Evolutionary conservation across 768 basidiomycete genomes (phyloP).

Genomic region (Lactarius hengduanensis): DNA sequence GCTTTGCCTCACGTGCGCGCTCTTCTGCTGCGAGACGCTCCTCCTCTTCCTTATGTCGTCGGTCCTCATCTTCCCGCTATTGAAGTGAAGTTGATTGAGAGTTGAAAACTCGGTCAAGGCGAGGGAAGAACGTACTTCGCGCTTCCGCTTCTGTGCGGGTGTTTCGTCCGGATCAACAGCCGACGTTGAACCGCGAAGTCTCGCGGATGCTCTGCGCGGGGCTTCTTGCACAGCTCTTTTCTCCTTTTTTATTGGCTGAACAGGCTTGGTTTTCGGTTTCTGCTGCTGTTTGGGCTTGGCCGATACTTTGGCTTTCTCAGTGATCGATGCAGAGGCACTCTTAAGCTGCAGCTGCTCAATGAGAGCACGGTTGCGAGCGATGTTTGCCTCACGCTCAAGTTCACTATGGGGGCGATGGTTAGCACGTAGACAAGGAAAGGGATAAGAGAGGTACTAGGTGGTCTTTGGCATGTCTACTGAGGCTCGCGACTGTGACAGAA

Average conservation of each 20-base stretch:
- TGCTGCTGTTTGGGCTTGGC: conserved; percentile 29
- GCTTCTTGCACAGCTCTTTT: conserved; percentile 44
- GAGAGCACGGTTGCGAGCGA: conserved; percentile 74
- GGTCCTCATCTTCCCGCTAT: conserved; percentile 52
- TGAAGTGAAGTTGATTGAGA: background rate
- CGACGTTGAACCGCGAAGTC: conserved; percentile 47
- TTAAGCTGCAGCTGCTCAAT: conserved; percentile 69
- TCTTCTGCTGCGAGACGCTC: conserved; percentile 62
- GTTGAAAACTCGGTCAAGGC: background rate
- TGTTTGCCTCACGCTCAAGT: conserved; percentile 74
- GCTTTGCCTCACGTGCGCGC: conserved; percentile 56
- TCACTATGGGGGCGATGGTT: conserved; percentile 43
- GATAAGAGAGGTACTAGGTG: conserved; percentile 25
- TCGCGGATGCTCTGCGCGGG: conserved; percentile 66
- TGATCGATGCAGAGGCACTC: conserved; percentile 51
- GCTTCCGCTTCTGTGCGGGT: conserved; percentile 58
- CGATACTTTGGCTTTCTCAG: conserved; percentile 39
- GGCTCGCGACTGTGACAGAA: background rate
- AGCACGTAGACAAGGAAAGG: background rate
- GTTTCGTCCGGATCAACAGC: conserved; percentile 60
- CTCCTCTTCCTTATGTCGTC: conserved; percentile 56
- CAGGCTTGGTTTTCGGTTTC: conserved; percentile 54
- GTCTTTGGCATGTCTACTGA: conserved; percentile 25
- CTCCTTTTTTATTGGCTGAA: conserved; percentile 53
- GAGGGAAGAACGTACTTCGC: conserved; percentile 48